A percentile compares a stretch with the other conserved stretches of the same genome.
phyloP scores from a whole-genome alignment of 2,329 filamentous ascomycete species.

The Xylaria sp. region DNA sequence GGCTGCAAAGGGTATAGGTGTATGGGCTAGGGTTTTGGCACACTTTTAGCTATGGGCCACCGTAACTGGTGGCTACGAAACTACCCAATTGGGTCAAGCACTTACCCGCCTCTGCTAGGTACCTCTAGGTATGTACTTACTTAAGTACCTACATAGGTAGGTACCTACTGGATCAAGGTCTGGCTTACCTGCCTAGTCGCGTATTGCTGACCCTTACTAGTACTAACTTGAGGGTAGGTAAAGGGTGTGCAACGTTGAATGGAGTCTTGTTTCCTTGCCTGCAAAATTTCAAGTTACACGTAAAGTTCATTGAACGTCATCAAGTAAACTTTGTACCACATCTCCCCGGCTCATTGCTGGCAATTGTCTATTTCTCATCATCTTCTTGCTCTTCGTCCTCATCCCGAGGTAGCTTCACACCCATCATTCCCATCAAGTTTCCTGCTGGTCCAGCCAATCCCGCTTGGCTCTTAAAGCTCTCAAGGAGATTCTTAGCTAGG shows the following conservation, averaged over 20 bases:
- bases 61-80: neutral
- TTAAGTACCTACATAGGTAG: too few relatives aligned
- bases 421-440: constrained; percentile 89
- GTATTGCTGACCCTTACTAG: too few relatives aligned
- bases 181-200: neutral
- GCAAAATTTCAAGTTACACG: neutral
- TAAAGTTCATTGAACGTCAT: neutral
- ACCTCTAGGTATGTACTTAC: neutral
- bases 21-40: too few relatives aligned
- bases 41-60: too few relatives aligned
- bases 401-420: constrained; percentile 81
- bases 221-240: neutral
- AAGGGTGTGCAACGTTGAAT: neutral
- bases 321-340: neutral
- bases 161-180: too few relatives aligned
- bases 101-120: too few relatives aligned
- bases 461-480: constrained; percentile 91
- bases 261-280: neutral
- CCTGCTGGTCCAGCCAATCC: constrained; percentile 87
- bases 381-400: constrained; percentile 66
- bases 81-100: too few relatives aligned
- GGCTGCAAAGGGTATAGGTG: too few relatives aligned
- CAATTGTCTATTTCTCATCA: constrained; percentile 33
- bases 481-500: constrained; percentile 87
- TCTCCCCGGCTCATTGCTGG: neutral